Evolutionary conservation across 1,284 basidiomycete genomes (phyloP), one percentile per base, ranked within the genome.

Genomic region (Moesziomyces aphidis): DNA sequence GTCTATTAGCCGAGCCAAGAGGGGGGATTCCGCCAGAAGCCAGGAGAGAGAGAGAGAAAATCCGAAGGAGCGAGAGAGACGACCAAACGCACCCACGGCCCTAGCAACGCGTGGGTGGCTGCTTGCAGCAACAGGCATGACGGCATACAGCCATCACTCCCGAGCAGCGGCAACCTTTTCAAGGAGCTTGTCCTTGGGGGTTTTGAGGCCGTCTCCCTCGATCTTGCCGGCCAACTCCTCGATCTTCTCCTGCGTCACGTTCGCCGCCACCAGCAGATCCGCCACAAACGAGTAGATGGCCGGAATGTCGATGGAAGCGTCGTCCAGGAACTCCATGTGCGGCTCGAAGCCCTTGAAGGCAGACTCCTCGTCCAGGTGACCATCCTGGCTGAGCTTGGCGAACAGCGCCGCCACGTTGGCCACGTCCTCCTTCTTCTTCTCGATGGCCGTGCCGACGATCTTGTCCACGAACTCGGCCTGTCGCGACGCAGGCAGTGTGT

Each of bases 221-320:
- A 84, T 82, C 59, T 70, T 76, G 34, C 76, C 73, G 34, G 77
- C 80, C 49, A 84, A 61, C 65, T 75, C 51, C 60, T 81, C 80
- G 55, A 84, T 79, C 72, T 75, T 77, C 24, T 74, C 78, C 52
- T 76, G 73, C 23, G 75, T 64, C 58, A 82, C 44, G 47, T 73
- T 68, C 22, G 68, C 61, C 46, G 60, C 50, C 48, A 80, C 75
- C 49, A 83, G 53, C 26, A 83, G 68, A 50, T 78, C 87, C 10
- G 90, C 93, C 83, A 94, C 90, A 55, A 91, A 89, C 66, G 89
- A 86, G 86, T 92, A 91, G 0, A 93, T 94, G 82, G 91, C 91
- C 5, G 95, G 95, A 65, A 92, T 92, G 84, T 97, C 94, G 79
- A 95, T 91, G 21, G 90, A 89, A 61, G 94, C 89, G 82, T 97